Base-by-base conservation (phyloP, 805 yeast genomes). In the Phaffomyces thermotolerans region DNA sequence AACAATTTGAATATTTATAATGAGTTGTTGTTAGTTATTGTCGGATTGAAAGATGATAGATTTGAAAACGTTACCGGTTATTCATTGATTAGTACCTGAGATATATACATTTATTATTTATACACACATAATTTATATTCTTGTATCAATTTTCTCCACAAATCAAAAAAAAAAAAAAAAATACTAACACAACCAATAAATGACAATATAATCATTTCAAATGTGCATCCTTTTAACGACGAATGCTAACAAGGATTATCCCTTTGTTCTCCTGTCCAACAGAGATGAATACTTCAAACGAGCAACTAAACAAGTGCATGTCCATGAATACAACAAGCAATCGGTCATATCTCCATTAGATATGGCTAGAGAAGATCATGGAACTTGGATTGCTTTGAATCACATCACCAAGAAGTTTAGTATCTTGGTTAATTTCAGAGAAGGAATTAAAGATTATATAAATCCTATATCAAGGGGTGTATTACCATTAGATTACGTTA, bases 361-460 rank as follows among this genome's bases (percentile, higher is more conserved):
- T 59, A 60, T 84, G 53, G 87, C 81, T 1, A 62, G 89, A 31
- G 63, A 69, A 2, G 89, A 79, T 43, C 86, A 78, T 49, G 97
- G 99, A 1, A 86, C 97, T 0, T 93, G 99, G 99, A 76, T 87
- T 2, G 97, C 95, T 0, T 72, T 84, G 2, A 71, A 78, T 34
- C 54, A 56, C 6, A 66, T 67, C 27, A 58, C 52, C 3, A 87
- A 87, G 0, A 70, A 72, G 46, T 45, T 90, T 2, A 84, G 95
- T 0, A 84, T 84, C 3, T 69, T 91, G 24, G 80, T 93, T 15
- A 91, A 91, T 58, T 79, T 76, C 58, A 65, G 85, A 39, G 93
- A 84, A 52, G 61, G 63, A 7, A 44, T 49, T 8, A 55, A 40
- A 50, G 47, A 48, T 12, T n/a, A 45, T 2, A 38, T 47, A n/a